phyloP scores from a whole-genome alignment of 768 basidiomycete species.

The Hericium erinaceus region DNA sequence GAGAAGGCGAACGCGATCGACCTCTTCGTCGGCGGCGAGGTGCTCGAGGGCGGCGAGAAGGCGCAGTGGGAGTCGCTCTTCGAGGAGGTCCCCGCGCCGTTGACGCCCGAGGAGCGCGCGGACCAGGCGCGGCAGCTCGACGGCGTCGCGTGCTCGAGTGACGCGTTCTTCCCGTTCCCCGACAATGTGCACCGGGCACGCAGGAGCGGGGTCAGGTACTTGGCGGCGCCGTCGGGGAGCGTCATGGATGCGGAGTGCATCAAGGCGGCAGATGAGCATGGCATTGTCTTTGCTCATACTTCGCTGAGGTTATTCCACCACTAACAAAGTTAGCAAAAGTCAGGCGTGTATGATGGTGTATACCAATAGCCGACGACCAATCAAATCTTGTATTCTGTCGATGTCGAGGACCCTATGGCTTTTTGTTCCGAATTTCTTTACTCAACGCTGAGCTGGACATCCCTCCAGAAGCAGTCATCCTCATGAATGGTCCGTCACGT shows the following conservation, averaged over 20 bases:
- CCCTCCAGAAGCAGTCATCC: too few relatives aligned
- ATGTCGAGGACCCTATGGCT: too few relatives aligned
- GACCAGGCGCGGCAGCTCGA: slow-evolving; percentile 68
- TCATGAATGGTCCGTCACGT: too few relatives aligned
- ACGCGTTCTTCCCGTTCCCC: slow-evolving; percentile 99
- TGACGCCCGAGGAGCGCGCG: slow-evolving; percentile 62
- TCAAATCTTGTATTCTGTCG: too few relatives aligned
- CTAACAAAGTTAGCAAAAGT: slow-evolving; percentile 25
- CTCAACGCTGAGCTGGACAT: too few relatives aligned
- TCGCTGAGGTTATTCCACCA: slow-evolving; percentile 86
- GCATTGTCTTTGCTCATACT: slow-evolving; percentile 88
- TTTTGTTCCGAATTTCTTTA: too few relatives aligned
- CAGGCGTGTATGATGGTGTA: neutral
- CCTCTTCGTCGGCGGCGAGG: slow-evolving; percentile 86
- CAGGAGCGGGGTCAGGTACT: slow-evolving; percentile 86
- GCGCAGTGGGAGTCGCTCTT: slow-evolving; percentile 88
- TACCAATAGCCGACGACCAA: too few relatives aligned
- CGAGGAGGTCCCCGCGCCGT: slow-evolving; percentile 53
- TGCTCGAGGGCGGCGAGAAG: slow-evolving; percentile 82
- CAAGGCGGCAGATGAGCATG: slow-evolving; percentile 91
- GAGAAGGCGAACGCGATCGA: slow-evolving; percentile 99
- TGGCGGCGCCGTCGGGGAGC: slow-evolving; percentile 87
- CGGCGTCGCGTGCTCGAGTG: slow-evolving; percentile 87
- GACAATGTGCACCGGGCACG: slow-evolving; percentile 93
- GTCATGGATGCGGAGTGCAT: slow-evolving; percentile 98